A percentile compares a stretch with the other conserved stretches of the same genome.
phyloP scores from a whole-genome alignment of 2,329 filamentous ascomycete genomes.

The Chaetomium olivaceum region DNA sequence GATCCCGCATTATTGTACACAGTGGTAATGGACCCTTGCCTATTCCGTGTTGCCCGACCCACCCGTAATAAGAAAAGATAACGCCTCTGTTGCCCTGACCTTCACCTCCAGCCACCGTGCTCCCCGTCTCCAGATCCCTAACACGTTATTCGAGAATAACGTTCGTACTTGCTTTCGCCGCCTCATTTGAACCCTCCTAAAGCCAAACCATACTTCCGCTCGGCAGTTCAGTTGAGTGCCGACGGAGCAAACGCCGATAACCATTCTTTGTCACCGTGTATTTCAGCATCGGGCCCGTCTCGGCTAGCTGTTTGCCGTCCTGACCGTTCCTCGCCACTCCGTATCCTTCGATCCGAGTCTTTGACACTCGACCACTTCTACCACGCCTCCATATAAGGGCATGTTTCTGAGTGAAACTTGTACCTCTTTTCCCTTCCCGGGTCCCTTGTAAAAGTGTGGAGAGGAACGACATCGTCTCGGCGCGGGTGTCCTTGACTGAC shows the following conservation, averaged over 20 bases:
- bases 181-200: not conserved
- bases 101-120: slow-evolving; percentile 5
- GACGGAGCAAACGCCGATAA: not conserved
- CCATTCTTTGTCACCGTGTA: not conserved
- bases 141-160: slow-evolving; percentile 3
- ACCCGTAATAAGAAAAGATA: slow-evolving; percentile 28
- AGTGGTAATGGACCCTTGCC: slow-evolving; percentile 13
- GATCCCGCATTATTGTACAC: slow-evolving; percentile 17
- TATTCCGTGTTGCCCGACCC: slow-evolving; percentile 21
- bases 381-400: not conserved
- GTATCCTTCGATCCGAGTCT: slow-evolving; percentile 10
- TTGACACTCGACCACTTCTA: not conserved
- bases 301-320: not conserved
- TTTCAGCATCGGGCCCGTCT: not conserved
- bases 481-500: slow-evolving; percentile 26
- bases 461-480: slow-evolving; percentile 1
- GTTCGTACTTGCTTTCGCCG: not conserved
- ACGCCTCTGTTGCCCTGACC: slow-evolving; percentile 16
- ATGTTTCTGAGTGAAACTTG: not conserved
- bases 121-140: not conserved
- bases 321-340: slow-evolving; percentile 11
- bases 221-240: not conserved
- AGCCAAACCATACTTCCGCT: not conserved
- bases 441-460: not conserved
- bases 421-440: not conserved